Evolutionary conservation across 257 asterid species (phyloP).

Genomic region (Solanum ossicruentum): DNA sequence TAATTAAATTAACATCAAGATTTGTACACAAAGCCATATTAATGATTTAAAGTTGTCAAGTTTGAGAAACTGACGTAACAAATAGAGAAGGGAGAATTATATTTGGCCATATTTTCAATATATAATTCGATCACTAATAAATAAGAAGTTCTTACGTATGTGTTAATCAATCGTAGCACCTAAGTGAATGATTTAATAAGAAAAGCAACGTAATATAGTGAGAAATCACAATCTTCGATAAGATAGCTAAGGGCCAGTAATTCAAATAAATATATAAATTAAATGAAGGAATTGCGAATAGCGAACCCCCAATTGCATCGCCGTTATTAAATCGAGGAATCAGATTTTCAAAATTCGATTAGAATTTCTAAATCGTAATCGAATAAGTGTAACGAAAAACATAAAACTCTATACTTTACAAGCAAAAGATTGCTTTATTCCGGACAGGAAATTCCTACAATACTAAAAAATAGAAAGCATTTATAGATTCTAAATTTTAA

Average conservation of each 20-base stretch:
- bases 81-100: no score
- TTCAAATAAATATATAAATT: neutral
- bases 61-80: no score
- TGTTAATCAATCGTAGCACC: neutral
- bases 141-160: neutral
- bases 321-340: no score
- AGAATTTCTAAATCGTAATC: neutral
- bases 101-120: neutral
- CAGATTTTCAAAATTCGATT: accelerated
- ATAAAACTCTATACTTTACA: no score
- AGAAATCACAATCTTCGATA: neutral
- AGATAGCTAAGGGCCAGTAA: neutral
- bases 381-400: no score
- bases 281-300: neutral
- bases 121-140: neutral
- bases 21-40: no score
- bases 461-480: neutral
- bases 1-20: no score
- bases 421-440: no score
- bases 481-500: no score
- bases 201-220: neutral
- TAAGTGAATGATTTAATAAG: neutral
- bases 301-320: neutral
- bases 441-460: no score
- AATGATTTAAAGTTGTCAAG: no score